These are phyloP conservation scores for Solanum tarijense DNA, from an alignment of 257 asterid genomes.

Conservation along the genomic window DNA sequence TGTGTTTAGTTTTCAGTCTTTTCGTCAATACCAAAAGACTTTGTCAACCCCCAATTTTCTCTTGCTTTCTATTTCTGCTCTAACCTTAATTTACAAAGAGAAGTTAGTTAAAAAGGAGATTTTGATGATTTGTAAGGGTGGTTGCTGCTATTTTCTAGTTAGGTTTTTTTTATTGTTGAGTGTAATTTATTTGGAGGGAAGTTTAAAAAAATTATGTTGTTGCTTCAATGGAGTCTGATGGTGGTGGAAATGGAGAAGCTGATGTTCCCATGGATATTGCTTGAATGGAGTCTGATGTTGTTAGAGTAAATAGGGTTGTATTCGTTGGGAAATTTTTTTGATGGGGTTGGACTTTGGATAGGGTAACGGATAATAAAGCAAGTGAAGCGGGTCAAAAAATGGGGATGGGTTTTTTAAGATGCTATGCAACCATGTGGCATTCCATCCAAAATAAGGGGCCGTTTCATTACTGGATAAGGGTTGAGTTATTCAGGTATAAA, in stretches of 20 bases:
- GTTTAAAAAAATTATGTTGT: not conserved
- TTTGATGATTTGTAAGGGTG: slow-evolving; percentile 5
- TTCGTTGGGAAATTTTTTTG: too few species aligned
- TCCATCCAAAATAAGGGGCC: too few species aligned
- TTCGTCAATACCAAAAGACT: slow-evolving; percentile 9
- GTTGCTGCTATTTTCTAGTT: not conserved
- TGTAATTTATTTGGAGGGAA: slow-evolving; percentile 1
- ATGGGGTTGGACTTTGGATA: not conserved
- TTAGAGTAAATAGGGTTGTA: not conserved
- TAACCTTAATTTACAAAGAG: not conserved
- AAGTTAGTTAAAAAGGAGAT: not conserved
- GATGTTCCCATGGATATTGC: not conserved
- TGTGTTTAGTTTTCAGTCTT: slow-evolving; percentile 12
- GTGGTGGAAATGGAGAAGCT: slow-evolving; percentile 17
- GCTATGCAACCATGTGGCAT: too few species aligned
- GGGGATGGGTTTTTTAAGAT: too few species aligned
- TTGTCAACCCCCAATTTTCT: slow-evolving; percentile 1
- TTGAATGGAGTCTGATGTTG: too few species aligned
- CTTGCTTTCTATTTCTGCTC: not conserved
- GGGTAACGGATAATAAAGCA: not conserved
- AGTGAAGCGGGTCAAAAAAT: too few species aligned
- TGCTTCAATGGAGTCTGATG: too few species aligned
- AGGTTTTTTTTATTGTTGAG: slow-evolving; percentile 8
- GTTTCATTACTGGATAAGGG: too few species aligned
- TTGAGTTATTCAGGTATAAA: too few species aligned